Percentiles rank a stretch among this genome's conserved stretches.
phyloP scores from a whole-genome alignment of 83 land plant species.

The Thuja plicata region DNA sequence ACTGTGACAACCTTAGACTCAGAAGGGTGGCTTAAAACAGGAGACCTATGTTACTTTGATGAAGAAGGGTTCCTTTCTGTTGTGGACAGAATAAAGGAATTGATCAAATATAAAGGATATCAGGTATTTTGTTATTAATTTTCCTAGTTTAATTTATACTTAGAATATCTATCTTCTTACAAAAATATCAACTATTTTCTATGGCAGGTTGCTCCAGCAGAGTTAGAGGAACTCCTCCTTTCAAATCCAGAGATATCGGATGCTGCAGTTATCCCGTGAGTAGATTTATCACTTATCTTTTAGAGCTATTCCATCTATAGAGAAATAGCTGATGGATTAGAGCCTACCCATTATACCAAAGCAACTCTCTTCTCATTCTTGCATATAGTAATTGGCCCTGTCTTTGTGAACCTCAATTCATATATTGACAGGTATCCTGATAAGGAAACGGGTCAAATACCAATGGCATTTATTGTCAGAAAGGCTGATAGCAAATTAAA shows the following conservation, averaged over 20 bases:
- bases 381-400: neutral
- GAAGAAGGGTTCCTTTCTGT: constrained; percentile 53
- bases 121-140: constrained; percentile 42
- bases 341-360: neutral
- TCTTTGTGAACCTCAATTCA: neutral
- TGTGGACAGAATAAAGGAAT: constrained; percentile 76
- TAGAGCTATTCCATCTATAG: neutral
- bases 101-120: constrained; percentile 79
- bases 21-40: constrained; percentile 81
- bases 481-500: constrained; percentile 43
- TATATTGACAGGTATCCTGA: constrained; percentile 74
- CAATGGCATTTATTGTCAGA: constrained; percentile 77
- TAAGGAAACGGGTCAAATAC: constrained; percentile 83
- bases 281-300: neutral
- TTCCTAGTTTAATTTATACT: neutral
- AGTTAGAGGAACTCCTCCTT: constrained; percentile 55
- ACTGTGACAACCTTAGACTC: constrained; percentile 49
- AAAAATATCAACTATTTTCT: constrained; percentile 6
- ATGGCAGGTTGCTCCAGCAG: constrained; percentile 60
- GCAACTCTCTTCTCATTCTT: neutral
- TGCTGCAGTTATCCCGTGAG: constrained; percentile 72
- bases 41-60: constrained; percentile 71
- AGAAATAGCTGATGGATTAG: neutral
- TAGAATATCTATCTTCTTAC: neutral
- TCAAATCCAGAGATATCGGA: constrained; percentile 53